Percentiles rank a stretch among this genome's conserved stretches.
phyloP scores from a whole-genome alignment of 495 filamentous ascomycete species.

The Podospora anserina region DNA sequence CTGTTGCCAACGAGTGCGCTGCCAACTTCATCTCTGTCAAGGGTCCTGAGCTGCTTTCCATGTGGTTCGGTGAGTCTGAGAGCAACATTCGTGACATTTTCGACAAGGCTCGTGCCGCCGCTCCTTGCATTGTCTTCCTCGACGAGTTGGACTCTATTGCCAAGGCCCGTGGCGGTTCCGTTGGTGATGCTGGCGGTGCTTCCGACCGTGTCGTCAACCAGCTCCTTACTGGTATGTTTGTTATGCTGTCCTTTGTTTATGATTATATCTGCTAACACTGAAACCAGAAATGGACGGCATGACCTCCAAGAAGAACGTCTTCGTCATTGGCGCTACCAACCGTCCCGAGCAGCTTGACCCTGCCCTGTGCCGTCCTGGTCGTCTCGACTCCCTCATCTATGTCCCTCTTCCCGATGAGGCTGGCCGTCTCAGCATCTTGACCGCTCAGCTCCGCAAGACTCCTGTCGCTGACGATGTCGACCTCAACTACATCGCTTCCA shows the following conservation, averaged over 20 bases:
- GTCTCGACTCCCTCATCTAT: conserved; percentile 97
- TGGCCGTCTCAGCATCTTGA: conserved; percentile 83
- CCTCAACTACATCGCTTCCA: conserved; percentile 86
- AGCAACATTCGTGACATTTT: conserved; percentile 99
- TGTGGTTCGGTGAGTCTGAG: conserved; percentile 99
- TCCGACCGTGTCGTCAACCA: conserved; percentile 99
- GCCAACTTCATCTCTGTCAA: conserved; percentile 99
- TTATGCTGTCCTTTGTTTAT: not conserved
- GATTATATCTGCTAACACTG: conserved; percentile 41
- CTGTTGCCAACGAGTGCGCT: conserved; percentile 97
- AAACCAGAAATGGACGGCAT: conserved; percentile 92
- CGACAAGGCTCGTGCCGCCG: conserved; percentile 97
- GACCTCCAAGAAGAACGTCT: conserved; percentile 99
- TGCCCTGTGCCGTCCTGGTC: conserved; percentile 94
- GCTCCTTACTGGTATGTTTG: conserved; percentile 83
- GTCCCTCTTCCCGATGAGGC: conserved; percentile 91
- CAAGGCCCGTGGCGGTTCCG: conserved; percentile 97
- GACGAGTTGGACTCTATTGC: conserved; percentile 99
- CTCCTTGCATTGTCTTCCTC: conserved; percentile 98
- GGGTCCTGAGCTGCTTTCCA: conserved; percentile 94
- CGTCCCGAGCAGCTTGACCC: conserved; percentile 97
- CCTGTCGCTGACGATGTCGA: conserved; percentile 86
- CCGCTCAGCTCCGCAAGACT: conserved; percentile 97
- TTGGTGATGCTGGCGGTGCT: conserved; percentile 95
- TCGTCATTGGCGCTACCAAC: conserved; percentile 98